A percentile compares a stretch with the other conserved stretches of the same genome.
These are phyloP conservation scores for Clonostachys solani DNA, from an alignment of 2,329 filamentous ascomycete genomes.

Conservation along the genomic window DNA sequence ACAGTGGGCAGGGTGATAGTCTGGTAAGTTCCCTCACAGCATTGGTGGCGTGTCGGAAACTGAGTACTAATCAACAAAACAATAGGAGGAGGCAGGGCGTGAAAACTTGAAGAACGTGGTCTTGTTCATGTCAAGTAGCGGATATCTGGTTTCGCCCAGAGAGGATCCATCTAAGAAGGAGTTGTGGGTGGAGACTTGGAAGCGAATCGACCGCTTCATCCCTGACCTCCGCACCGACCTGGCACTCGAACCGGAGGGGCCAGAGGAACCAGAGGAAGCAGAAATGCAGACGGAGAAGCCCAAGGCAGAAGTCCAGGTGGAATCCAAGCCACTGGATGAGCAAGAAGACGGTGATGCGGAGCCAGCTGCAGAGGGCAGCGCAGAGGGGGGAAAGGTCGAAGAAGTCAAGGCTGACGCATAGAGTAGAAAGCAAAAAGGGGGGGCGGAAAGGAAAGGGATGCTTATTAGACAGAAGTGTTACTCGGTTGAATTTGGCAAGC, in stretches of 20 bases:
- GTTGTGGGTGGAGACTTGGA: slow-evolving; percentile 61
- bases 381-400: slow-evolving; percentile 1
- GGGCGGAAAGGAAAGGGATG: neutral
- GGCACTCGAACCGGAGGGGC: slow-evolving; percentile 39
- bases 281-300: neutral
- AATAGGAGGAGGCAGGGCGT: slow-evolving; percentile 85
- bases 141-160: slow-evolving; percentile 71
- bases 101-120: slow-evolving; percentile 96
- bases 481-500: neutral
- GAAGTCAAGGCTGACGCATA: slow-evolving; percentile 1
- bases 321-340: slow-evolving; percentile 1
- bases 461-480: neutral
- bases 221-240: slow-evolving; percentile 56
- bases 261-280: neutral
- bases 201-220: slow-evolving; percentile 61
- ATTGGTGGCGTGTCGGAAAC: neutral
- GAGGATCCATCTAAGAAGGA: slow-evolving; percentile 49
- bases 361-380: neutral
- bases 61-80: neutral
- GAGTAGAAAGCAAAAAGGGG: neutral
- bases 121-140: slow-evolving; percentile 89
- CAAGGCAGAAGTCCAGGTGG: neutral
- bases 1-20: slow-evolving; percentile 87
- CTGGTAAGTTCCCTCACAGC: slow-evolving; percentile 53
- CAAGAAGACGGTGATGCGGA: slow-evolving; percentile 3